Percentiles rank a stretch among this genome's conserved stretches.
Evolutionary conservation across 257 asterid genomes (phyloP).

Genomic region (Oldenlandia corymbosa): DNA sequence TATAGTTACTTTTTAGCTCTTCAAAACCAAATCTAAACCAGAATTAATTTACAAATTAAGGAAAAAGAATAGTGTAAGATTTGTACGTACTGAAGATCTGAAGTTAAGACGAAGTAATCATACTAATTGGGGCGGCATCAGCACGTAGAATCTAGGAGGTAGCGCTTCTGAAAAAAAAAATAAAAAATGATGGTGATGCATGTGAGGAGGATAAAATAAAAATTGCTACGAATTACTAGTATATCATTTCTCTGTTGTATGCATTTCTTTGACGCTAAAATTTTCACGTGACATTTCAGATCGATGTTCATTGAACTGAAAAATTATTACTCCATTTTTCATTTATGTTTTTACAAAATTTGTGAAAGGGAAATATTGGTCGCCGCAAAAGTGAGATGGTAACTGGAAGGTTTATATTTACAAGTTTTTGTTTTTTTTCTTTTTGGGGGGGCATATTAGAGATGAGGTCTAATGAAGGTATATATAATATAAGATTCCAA

Average conservation of each 20-base stretch:
- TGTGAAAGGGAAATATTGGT: not conserved
- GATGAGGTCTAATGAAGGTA: too few species aligned
- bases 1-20: not conserved
- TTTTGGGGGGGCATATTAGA: too few species aligned
- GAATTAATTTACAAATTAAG: not conserved
- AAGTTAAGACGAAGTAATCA: not conserved
- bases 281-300: slow-evolving; percentile 45
- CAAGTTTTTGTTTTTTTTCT: too few species aligned
- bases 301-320: slow-evolving; percentile 33
- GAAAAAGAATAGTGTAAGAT: not conserved
- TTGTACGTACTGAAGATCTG: too few species aligned
- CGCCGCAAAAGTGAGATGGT: too few species aligned
- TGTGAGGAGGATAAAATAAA: slow-evolving; percentile 41
- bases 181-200: slow-evolving; percentile 40
- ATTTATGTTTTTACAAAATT: not conserved
- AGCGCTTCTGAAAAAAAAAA: too few species aligned
- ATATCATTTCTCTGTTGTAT: slow-evolving; percentile 6
- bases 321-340: not conserved
- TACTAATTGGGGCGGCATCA: too few species aligned
- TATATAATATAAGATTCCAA: too few species aligned
- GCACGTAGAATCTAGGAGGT: slow-evolving; percentile 5
- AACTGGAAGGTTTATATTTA: too few species aligned
- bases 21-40: slow-evolving; percentile 4
- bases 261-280: slow-evolving; percentile 12
- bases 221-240: slow-evolving; percentile 1